These are phyloP conservation scores for Adansonia gregorii DNA, from an alignment of 441 rosid species.

Conservation along the genomic window DNA sequence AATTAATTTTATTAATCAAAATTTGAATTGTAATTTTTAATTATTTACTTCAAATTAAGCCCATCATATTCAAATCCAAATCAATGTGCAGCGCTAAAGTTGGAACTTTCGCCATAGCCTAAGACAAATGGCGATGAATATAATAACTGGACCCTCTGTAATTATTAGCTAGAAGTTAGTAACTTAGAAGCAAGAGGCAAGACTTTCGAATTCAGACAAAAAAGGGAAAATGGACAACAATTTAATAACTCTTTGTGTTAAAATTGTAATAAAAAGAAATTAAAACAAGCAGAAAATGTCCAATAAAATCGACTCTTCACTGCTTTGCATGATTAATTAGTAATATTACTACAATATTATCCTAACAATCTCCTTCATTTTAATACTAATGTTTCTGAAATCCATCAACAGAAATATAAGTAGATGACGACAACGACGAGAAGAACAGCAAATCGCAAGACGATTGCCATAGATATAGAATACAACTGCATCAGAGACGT, in stretches of 20 bases:
- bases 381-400: neutral
- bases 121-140: no score
- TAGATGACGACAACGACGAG: neutral
- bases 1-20: no score
- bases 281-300: neutral
- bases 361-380: neutral
- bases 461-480: neutral
- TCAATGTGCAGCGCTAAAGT: no score
- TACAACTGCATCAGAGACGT: neutral
- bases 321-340: neutral
- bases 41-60: conserved; percentile 24
- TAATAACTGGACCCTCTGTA: no score
- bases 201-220: neutral
- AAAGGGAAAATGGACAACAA: neutral
- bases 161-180: neutral
- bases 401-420: neutral
- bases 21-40: no score
- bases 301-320: neutral
- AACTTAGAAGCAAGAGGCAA: neutral
- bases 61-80: no score
- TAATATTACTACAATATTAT: neutral
- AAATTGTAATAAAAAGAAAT: neutral
- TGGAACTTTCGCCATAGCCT: no score
- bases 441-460: no score
- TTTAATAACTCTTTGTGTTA: neutral